Conservation (phyloP, 768 basidiomycete species). For the Lactarius akahatsu region DNA sequence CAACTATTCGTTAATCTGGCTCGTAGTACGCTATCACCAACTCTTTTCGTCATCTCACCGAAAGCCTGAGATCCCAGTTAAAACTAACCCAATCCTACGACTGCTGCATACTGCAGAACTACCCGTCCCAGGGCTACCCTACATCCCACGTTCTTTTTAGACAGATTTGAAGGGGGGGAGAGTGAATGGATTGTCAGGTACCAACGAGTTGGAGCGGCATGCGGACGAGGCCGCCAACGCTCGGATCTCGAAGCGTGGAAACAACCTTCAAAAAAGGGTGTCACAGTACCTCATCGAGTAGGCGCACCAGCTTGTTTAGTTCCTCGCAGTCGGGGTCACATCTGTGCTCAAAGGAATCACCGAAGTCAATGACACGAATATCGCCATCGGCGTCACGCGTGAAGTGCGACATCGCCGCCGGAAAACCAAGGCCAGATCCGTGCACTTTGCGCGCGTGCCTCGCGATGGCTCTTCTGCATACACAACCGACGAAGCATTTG, state of each 20-base stretch:
- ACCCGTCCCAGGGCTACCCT: background rate
- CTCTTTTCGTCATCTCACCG: background rate
- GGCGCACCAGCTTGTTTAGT: conserved; percentile 12
- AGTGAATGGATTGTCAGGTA: background rate
- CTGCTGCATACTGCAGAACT: background rate
- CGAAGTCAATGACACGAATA: conserved; percentile 19
- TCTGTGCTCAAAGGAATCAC: conserved; percentile 15
- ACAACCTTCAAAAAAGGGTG: background rate
- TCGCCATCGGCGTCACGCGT: background rate
- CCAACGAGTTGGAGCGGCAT: background rate
- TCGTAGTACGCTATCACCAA: background rate
- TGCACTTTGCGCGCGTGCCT: conserved; percentile 3
- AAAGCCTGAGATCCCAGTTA: background rate
- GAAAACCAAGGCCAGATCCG: conserved; percentile 14
- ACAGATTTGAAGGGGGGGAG: background rate
- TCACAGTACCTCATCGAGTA: conserved; percentile 1
- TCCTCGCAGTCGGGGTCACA: conserved; percentile 16
- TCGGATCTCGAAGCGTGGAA: background rate
- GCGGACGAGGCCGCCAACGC: background rate
- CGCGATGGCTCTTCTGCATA: conserved; percentile 3
- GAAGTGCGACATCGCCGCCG: conserved; percentile 15
- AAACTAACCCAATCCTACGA: background rate
- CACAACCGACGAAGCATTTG: background rate
- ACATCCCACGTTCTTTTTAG: background rate
- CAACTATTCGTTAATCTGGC: background rate